Base-by-base conservation (phyloP, 2,329 filamentous ascomycete genomes). In the Monosporascus sp. region DNA sequence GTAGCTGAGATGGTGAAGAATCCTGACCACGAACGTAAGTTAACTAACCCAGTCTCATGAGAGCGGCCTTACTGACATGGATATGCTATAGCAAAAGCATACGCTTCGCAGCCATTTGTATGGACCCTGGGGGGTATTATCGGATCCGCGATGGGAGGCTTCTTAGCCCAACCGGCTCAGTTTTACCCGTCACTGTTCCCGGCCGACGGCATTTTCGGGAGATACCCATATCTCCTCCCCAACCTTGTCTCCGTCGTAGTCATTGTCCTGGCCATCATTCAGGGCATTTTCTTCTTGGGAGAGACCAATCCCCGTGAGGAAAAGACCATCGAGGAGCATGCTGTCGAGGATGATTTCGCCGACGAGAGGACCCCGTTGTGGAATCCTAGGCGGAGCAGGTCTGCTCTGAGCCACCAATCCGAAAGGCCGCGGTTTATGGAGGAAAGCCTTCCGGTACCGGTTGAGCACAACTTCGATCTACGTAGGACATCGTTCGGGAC, bases 161-260 rank as follows among this genome's bases (percentile, higher is more conserved):
- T 70, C 54, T 60, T 71, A 25, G 69, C 69, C 6, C 65, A 70
- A 45, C 69, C 69, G 2, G 65, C 69, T 4, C 55, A 42, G n/a
- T 70, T 69, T 53, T 70, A 70, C 48, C 68, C 63, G 15, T 58
- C 57, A 0, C 39, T 72, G 20, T 74, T 74, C 46, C 60, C 71
- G 2, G 56, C 63, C 25, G 72, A 73, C 25, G 72, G 72, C 1
- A 44, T 74, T 1, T 74, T 74, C 47, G 85, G 85, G 42, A 76
- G 78, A 7, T 89, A 86, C 60, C 88, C 88, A 0, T 92, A 89
- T 59, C 75, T 89, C n/a, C 71, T 80, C 6, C 86, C 86, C 1
- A 90, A 89, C 60, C 60, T 89, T 1, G 73, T 88, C 49, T 81
- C 84, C 0, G 84, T 85, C 0, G 73, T 67, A 2, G 74, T 88